A percentile compares a stretch with the other conserved stretches of the same genome.
Evolutionary conservation across 257 asterid genomes (phyloP).

Genomic region (Catharanthus roseus): DNA sequence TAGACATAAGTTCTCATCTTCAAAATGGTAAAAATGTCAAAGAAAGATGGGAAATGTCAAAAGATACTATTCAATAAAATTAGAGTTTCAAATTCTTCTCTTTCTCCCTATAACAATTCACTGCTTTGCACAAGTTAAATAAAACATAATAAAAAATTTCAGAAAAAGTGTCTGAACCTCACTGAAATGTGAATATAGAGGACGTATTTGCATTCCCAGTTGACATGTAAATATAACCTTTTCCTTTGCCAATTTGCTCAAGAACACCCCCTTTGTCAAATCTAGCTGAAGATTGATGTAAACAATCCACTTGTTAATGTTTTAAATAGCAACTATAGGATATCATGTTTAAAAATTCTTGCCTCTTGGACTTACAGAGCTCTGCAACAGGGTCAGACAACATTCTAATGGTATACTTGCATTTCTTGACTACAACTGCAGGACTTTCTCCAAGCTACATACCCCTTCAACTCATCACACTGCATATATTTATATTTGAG

Average conservation of each 20-base stretch:
- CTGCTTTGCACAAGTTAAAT: not conserved
- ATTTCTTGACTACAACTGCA: conserved; percentile 84
- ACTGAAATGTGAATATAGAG: conserved; percentile 64
- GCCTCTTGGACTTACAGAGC: conserved; percentile 52
- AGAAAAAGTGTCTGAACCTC: conserved; percentile 39
- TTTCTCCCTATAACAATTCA: not conserved
- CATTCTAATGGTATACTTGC: conserved; percentile 94
- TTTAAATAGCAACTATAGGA: not conserved
- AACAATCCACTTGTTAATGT: conserved; percentile 5
- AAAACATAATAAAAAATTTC: not conserved
- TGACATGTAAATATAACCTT: conserved; percentile 96
- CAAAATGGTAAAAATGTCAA: not conserved
- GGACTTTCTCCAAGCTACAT: conserved; percentile 88
- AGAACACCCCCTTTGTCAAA: conserved; percentile 81
- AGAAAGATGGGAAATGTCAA: too few relatives aligned
- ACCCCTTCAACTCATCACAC: conserved; percentile 91
- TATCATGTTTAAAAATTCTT: not conserved
- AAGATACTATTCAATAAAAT: not conserved
- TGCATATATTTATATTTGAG: conserved; percentile 24
- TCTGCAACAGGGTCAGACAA: conserved; percentile 95
- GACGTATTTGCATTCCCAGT: conserved; percentile 97
- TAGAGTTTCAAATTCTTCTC: not conserved
- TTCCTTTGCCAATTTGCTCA: conserved; percentile 69
- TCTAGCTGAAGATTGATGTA: conserved; percentile 54
- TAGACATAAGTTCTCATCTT: too few relatives aligned